These are phyloP conservation scores for Inga leiocalycina DNA, from an alignment of 306 rosid species.

Conservation along the genomic window DNA sequence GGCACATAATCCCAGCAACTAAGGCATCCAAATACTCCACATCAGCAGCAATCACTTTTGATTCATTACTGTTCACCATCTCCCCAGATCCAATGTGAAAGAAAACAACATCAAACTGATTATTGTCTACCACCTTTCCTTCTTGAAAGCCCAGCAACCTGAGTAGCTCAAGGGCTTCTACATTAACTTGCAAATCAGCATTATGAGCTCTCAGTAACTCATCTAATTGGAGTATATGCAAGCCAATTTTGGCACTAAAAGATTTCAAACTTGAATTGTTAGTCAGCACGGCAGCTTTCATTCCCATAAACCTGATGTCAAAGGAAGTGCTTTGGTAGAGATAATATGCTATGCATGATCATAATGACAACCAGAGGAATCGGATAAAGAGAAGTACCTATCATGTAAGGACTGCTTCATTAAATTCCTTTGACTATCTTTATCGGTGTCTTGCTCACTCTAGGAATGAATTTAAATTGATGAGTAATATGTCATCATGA, in stretches of 20 bases:
- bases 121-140: constrained; percentile 54
- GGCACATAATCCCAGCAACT: constrained; percentile 63
- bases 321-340: constrained; percentile 32
- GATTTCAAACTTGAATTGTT: constrained; percentile 64
- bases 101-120: constrained; percentile 72
- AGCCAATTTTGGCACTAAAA: constrained; percentile 69
- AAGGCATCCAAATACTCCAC: constrained; percentile 62
- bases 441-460: constrained; percentile 39
- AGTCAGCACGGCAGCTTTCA: constrained; percentile 81
- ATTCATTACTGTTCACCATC: constrained; percentile 38
- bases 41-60: constrained; percentile 42
- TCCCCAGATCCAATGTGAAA: constrained; percentile 76
- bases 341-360: neutral
- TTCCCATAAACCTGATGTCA: constrained; percentile 85
- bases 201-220: constrained; percentile 36
- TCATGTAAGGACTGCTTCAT: constrained; percentile 55
- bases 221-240: constrained; percentile 48
- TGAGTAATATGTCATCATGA: neutral
- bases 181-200: constrained; percentile 36
- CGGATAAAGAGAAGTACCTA: constrained; percentile 53
- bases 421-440: constrained; percentile 39
- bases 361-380: constrained; percentile 3
- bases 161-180: constrained; percentile 55
- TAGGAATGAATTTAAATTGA: constrained; percentile 40
- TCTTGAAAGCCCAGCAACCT: constrained; percentile 80